Base-by-base conservation (phyloP, 2,329 filamentous ascomycete genomes). In the Diaporthe australafricana region DNA sequence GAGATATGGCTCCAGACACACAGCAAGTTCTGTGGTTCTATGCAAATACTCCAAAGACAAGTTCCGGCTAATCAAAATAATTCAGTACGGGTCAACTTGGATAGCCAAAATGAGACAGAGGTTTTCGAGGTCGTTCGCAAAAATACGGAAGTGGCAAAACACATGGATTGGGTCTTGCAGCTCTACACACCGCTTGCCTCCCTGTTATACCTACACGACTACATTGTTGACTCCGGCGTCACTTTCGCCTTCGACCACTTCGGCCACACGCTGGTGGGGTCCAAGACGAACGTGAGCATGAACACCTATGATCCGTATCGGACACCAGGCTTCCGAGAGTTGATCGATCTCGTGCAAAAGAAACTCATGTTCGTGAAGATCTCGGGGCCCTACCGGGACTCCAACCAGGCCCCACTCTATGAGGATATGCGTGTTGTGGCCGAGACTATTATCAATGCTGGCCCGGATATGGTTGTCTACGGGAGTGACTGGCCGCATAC, bases 201-300 rank as follows among this genome's bases (percentile, higher is more conserved):
- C 5, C 14, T 65, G 45, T 27, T 47, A 14, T 65, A 65, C n/a
- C 60, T 65, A 25, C 60, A 65, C n/a, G 45, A 50, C 45, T 50
- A 25, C 45, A 65, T 65, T 6, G 30, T 65, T 12, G 60, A 20
- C 5, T 65, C 60, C 0, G 60, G 60, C 8, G 60, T 38, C 14
- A 65, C 45, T 5, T 48, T 65, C n/a, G 60, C 45, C 20, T 65
- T 65, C 45, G 60, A 65, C 30, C 60, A 65, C 45, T 65, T 65
- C 30, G 60, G 60, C 42, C 60, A 65, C 30, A 65, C 60, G 20
- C 45, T 65, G n/a, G 60, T 65, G 14, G 60, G 45, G 30, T 65
- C 60, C 45, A 65, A n/a, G 30, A 65, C 60, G 27, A 65, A 65
- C 45, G 60, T 65, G 45, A 65, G 30, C 30, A 65, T 65, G 60